phyloP scores from a whole-genome alignment of 495 filamentous ascomycete species.

The Xylaria acuta region DNA sequence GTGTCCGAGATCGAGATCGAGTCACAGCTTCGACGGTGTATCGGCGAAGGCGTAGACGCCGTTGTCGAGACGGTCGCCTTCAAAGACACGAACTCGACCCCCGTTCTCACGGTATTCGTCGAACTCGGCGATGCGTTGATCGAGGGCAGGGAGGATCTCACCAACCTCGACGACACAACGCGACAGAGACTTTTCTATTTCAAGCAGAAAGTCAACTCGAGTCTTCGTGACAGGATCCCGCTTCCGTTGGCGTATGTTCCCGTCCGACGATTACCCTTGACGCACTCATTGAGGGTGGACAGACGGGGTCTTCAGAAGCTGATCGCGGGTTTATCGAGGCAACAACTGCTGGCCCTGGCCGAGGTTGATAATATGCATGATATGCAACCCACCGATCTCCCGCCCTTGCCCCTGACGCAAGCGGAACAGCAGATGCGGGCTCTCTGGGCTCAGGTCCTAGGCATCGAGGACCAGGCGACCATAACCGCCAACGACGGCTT shows the following conservation, averaged over 20 bases:
- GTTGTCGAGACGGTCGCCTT: slow-evolving; percentile 53
- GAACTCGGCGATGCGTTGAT: slow-evolving; percentile 50
- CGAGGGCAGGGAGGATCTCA: slow-evolving; percentile 43
- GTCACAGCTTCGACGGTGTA: slow-evolving; percentile 49
- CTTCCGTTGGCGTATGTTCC: slow-evolving; percentile 52
- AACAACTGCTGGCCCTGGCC: slow-evolving; percentile 46
- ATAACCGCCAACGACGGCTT: slow-evolving; percentile 53
- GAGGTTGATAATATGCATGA: slow-evolving; percentile 42
- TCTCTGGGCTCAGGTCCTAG: slow-evolving; percentile 52
- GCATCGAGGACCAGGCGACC: slow-evolving; percentile 40
- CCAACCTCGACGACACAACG: slow-evolving; percentile 38
- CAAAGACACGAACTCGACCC: slow-evolving; percentile 42
- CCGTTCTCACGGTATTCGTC: slow-evolving; percentile 50
- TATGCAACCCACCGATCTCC: slow-evolving; percentile 42
- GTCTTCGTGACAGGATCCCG: slow-evolving; percentile 44
- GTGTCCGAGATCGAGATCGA: slow-evolving; percentile 52
- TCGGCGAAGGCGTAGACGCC: slow-evolving; percentile 53
- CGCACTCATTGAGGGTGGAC: slow-evolving; percentile 51
- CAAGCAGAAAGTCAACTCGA: slow-evolving; percentile 47
- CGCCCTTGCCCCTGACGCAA: slow-evolving; percentile 50
- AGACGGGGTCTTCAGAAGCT: slow-evolving; percentile 48
- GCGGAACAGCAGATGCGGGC: slow-evolving; percentile 51
- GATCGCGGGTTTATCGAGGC: slow-evolving; percentile 46
- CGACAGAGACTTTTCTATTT: slow-evolving; percentile 47
- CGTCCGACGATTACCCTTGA: slow-evolving; percentile 50